These are phyloP conservation scores for Cyclotella kingstonii DNA, from an alignment of 108 stramenopile genomes.

Conservation along the genomic window DNA sequence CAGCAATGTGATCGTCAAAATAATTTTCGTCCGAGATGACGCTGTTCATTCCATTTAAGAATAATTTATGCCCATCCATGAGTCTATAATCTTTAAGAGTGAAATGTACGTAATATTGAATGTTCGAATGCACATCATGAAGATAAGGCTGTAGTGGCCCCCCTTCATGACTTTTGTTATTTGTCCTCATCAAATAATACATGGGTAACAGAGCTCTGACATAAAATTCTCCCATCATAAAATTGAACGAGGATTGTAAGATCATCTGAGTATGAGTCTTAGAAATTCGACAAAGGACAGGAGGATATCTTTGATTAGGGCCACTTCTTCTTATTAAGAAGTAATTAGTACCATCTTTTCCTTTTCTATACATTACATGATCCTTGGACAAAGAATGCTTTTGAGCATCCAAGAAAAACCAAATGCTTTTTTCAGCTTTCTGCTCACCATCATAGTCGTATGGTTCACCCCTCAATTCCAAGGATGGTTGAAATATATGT, in stretches of 20 bases:
- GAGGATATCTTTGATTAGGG: too few relatives aligned
- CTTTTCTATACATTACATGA: too few relatives aligned
- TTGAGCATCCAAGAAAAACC: background rate
- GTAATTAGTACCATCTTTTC: too few relatives aligned
- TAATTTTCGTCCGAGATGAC: slow-evolving; percentile 26
- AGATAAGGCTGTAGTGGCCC: background rate
- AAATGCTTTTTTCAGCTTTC: slow-evolving; percentile 16
- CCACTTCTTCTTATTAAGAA: too few relatives aligned
- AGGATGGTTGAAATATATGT: slow-evolving; percentile 31
- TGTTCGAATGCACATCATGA: slow-evolving; percentile 25
- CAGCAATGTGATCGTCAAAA: too few relatives aligned
- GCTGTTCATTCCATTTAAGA: slow-evolving; percentile 32
- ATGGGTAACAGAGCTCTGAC: slow-evolving; percentile 23
- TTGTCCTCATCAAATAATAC: slow-evolving; percentile 19
- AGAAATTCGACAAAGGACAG: too few relatives aligned
- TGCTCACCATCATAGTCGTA: slow-evolving; percentile 31
- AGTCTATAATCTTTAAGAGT: slow-evolving; percentile 19
- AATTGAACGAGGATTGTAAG: slow-evolving; percentile 47
- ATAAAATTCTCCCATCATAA: slow-evolving; percentile 65
- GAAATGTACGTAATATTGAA: slow-evolving; percentile 44
- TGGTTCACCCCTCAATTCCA: slow-evolving; percentile 32
- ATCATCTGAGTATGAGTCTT: slow-evolving; percentile 33
- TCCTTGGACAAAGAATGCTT: background rate
- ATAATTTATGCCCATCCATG: slow-evolving; percentile 41
- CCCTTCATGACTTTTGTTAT: background rate